Conservation (phyloP, 306 rosid genomes). For the Cicer arietinum region DNA sequence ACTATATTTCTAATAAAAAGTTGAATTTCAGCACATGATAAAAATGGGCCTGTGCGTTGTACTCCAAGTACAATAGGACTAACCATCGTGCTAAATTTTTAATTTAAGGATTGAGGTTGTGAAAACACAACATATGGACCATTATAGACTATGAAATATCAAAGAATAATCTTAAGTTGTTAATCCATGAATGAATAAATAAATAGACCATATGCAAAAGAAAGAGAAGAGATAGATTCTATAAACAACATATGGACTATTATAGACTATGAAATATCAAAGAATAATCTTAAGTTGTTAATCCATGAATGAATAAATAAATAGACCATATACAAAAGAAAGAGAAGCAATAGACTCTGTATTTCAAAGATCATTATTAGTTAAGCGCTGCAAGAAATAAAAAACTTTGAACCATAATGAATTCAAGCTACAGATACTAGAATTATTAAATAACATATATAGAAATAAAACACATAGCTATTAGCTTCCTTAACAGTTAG, state of each 20-base stretch:
- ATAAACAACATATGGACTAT: constrained; percentile 1
- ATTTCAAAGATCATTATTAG: constrained; percentile 10
- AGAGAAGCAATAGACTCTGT: constrained; percentile 15
- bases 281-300: neutral
- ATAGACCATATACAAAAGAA: constrained; percentile 17
- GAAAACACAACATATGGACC: neutral
- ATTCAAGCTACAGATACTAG: neutral
- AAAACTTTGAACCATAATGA: constrained; percentile 1
- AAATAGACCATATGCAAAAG: constrained; percentile 12
- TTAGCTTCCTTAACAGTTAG: constrained; percentile 18
- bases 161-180: neutral
- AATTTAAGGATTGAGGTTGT: neutral
- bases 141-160: constrained; percentile 3
- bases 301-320: neutral
- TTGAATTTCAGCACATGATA: constrained; percentile 1
- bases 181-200: neutral
- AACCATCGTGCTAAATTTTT: neutral
- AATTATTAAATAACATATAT: neutral
- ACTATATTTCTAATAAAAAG: neutral
- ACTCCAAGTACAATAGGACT: neutral
- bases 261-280: neutral
- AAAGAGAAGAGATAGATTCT: constrained; percentile 16
- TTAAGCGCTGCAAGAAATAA: neutral
- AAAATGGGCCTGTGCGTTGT: neutral
- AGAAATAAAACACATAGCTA: neutral